These are phyloP conservation scores for Myxozyma nipponensis DNA, from an alignment of 805 yeast species.

Conservation along the genomic window DNA sequence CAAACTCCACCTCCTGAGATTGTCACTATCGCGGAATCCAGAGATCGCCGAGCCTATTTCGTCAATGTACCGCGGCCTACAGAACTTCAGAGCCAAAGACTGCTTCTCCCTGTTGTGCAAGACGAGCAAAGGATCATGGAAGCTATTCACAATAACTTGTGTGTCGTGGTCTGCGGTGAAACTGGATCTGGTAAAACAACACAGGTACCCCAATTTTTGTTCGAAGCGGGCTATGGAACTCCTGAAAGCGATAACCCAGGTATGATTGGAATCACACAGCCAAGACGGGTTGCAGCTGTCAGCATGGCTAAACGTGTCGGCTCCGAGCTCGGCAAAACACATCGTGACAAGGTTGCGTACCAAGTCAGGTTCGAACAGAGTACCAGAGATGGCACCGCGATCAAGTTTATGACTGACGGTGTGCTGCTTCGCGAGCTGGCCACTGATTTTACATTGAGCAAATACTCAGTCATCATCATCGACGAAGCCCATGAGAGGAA, in stretches of 20 bases:
- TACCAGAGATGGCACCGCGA: constrained; percentile 57
- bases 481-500: constrained; percentile 99
- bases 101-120: constrained; percentile 78
- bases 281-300: constrained; percentile 90
- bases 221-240: constrained; percentile 85
- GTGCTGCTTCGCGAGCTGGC: constrained; percentile 89
- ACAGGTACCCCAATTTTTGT: constrained; percentile 93
- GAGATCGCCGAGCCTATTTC: constrained; percentile 57
- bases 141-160: constrained; percentile 87
- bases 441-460: constrained; percentile 72
- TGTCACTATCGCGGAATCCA: constrained; percentile 52
- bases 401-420: constrained; percentile 94
- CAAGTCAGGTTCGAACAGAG: constrained; percentile 79
- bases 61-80: constrained; percentile 40
- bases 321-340: constrained; percentile 66
- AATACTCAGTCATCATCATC: constrained; percentile 80
- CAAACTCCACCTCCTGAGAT: constrained; percentile 65
- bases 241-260: constrained; percentile 68
- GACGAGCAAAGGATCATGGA: constrained; percentile 95
- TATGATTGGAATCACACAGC: constrained; percentile 95
- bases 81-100: constrained; percentile 62
- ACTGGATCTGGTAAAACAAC: constrained; percentile 99
- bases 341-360: constrained; percentile 65
- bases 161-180: constrained; percentile 90
- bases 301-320: constrained; percentile 83